Base-by-base conservation (phyloP, 2,329 filamentous ascomycete species). In the Claviceps monticola region DNA sequence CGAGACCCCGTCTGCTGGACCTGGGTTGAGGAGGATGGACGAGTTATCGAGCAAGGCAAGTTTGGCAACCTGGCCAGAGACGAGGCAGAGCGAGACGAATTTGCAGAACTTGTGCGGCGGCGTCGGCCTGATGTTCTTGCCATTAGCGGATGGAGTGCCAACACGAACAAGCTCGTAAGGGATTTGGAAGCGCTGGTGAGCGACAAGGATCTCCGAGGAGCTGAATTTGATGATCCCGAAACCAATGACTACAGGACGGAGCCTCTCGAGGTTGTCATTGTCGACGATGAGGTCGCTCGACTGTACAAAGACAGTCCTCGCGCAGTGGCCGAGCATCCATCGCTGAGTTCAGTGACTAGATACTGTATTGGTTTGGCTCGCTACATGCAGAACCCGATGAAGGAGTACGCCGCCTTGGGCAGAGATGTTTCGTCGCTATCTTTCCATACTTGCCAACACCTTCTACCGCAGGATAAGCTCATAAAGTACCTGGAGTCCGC, bases 281-380 rank as follows among this genome's bases (percentile, higher is more conserved):
- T 96, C 56, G 96, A 97, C 60, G 93, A 98, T 60, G 93, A 98
- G 69, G 89, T 96, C 48, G 93, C 93, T n/a, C 82, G 93, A 45
- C 78, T 97, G 4, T 98, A 96, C 71, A 90, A 96, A 68, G 88
- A 89, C 60, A 96, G 89, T 64, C 79, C 83, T 14, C 82, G 90
- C 43, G 90, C 86, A 11, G 74, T 79, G 48, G 72, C 78, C 11
- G 91, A 97, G 56, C 88, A 95, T 62, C 89, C 93, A 5, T 83
- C 83, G 13, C 75, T 95, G 34, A 79, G 81, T 50, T 80, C 88
- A 6, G 74, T 95, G 49, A 87, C 85, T 1, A 80, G 88, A 60
- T 98, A 98, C 69, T 95, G 90, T 64, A 82, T 95, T 57, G 90
- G 83, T 29, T 71, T 98, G 41, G 91, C 87, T 19, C 84, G 85